Evolutionary conservation across 2,329 filamentous ascomycete species (phyloP).

Genomic region (Pestalotiopsis sp.): DNA sequence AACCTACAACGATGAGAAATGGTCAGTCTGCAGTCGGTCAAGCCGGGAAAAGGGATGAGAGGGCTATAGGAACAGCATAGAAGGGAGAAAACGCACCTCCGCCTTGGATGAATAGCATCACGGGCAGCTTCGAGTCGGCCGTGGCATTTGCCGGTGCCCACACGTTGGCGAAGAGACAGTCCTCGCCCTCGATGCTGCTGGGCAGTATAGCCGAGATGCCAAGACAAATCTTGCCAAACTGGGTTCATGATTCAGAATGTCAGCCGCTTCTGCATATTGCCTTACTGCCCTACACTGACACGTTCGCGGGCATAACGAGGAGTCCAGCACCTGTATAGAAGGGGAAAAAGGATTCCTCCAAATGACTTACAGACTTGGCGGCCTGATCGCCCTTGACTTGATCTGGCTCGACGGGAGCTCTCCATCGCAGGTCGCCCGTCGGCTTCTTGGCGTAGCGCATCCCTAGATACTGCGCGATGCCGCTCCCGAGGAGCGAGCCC

Average conservation of each 20-base stretch:
- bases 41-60: not conserved
- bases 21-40: not conserved
- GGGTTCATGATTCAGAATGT: constrained; percentile 10
- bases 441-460: constrained; percentile 57
- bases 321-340: too few species aligned
- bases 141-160: constrained; percentile 45
- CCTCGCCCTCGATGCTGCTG: constrained; percentile 32
- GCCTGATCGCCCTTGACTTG: constrained; percentile 34
- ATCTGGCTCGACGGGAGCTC: constrained; percentile 48
- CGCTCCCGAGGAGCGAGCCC: constrained; percentile 38
- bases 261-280: not conserved
- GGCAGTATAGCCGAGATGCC: constrained; percentile 37
- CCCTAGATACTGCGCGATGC: constrained; percentile 49
- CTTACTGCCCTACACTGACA: not conserved
- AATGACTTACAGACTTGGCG: constrained; percentile 35
- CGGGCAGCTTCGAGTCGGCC: constrained; percentile 45
- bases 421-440: constrained; percentile 50
- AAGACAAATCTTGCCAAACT: constrained; percentile 51
- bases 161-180: constrained; percentile 49
- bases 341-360: too few species aligned
- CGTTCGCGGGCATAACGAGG: too few species aligned
- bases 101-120: constrained; percentile 55
- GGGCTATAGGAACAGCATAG: too few species aligned
- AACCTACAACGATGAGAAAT: constrained; percentile 35
- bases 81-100: constrained; percentile 10